Evolutionary conservation across 805 yeast species (phyloP).

Genomic region (Candida andamanensis): DNA sequence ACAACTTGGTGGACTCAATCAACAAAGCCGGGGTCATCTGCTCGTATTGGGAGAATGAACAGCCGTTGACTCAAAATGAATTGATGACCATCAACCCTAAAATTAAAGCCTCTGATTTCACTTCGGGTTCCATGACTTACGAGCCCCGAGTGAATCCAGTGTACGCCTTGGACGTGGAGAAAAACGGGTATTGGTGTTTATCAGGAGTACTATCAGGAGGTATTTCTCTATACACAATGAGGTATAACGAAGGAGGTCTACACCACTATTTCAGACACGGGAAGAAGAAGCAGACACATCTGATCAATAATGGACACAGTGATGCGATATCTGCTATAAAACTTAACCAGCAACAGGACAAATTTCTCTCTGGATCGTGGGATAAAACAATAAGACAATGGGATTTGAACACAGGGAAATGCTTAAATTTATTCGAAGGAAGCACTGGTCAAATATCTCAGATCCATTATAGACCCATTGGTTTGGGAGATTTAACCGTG

Average conservation of each 20-base stretch:
- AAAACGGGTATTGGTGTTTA: slow-evolving; percentile 76
- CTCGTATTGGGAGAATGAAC: slow-evolving; percentile 96
- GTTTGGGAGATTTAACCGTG: slow-evolving; percentile 40
- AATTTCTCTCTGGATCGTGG: slow-evolving; percentile 84
- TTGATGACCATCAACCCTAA: slow-evolving; percentile 29
- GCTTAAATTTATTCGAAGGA: slow-evolving; percentile 44
- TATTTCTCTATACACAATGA: slow-evolving; percentile 73
- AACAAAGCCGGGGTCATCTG: slow-evolving; percentile 76
- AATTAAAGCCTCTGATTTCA: slow-evolving; percentile 30
- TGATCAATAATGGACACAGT: slow-evolving; percentile 45
- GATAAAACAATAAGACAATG: slow-evolving; percentile 74
- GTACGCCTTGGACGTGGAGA: slow-evolving; percentile 78
- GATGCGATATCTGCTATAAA: slow-evolving; percentile 70
- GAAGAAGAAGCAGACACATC: slow-evolving; percentile 22
- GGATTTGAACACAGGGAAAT: slow-evolving; percentile 76
- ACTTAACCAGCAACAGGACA: slow-evolving; percentile 56
- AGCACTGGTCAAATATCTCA: slow-evolving; percentile 77
- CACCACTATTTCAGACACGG: slow-evolving; percentile 61
- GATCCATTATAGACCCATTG: slow-evolving; percentile 63
- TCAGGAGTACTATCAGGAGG: slow-evolving; percentile 85
- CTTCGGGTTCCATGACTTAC: slow-evolving; percentile 35
- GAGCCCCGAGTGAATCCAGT: slow-evolving; percentile 78
- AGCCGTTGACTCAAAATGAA: slow-evolving; percentile 55
- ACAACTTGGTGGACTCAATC: slow-evolving; percentile 80
- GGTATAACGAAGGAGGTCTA: slow-evolving; percentile 77